Evolutionary conservation across 768 basidiomycete genomes (phyloP).

Genomic region (Pisolithus tinctorius): DNA sequence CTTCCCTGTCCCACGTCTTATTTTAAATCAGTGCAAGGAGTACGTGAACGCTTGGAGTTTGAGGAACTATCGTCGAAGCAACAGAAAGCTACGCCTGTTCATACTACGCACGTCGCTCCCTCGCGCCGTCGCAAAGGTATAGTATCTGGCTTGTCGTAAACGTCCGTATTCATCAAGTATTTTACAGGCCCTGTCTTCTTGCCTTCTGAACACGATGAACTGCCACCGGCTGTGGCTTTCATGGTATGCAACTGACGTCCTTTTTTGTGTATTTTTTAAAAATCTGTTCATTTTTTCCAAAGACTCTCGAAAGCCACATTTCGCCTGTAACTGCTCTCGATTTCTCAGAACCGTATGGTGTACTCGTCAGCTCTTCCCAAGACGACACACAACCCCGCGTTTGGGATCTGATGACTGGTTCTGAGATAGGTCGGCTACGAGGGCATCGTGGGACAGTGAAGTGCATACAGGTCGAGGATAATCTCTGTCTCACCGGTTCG

Average conservation of each 20-base stretch:
- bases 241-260: slow-evolving; percentile 53
- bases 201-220: slow-evolving; percentile 94
- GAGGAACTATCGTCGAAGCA: slow-evolving; percentile 43
- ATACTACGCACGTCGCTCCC: slow-evolving; percentile 15
- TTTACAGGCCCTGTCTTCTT: slow-evolving; percentile 83
- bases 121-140: slow-evolving; percentile 30
- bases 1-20: slow-evolving; percentile 2
- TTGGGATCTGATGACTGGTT: slow-evolving; percentile 91
- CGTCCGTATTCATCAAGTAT: neutral
- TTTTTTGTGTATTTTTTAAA: neutral
- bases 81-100: slow-evolving; percentile 9
- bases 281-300: slow-evolving; percentile 11
- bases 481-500: slow-evolving; percentile 85
- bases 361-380: slow-evolving; percentile 79
- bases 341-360: slow-evolving; percentile 95
- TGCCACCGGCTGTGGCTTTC: slow-evolving; percentile 92
- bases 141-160: neutral
- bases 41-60: slow-evolving; percentile 75
- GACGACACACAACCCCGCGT: slow-evolving; percentile 85
- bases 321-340: slow-evolving; percentile 85
- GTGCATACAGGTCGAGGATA: slow-evolving; percentile 88
- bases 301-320: slow-evolving; percentile 80
- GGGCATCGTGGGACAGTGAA: slow-evolving; percentile 83
- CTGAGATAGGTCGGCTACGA: slow-evolving; percentile 75
- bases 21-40: slow-evolving; percentile 65